Base-by-base conservation (phyloP, 2,329 filamentous ascomycete species). In the Beauveria varroae region DNA sequence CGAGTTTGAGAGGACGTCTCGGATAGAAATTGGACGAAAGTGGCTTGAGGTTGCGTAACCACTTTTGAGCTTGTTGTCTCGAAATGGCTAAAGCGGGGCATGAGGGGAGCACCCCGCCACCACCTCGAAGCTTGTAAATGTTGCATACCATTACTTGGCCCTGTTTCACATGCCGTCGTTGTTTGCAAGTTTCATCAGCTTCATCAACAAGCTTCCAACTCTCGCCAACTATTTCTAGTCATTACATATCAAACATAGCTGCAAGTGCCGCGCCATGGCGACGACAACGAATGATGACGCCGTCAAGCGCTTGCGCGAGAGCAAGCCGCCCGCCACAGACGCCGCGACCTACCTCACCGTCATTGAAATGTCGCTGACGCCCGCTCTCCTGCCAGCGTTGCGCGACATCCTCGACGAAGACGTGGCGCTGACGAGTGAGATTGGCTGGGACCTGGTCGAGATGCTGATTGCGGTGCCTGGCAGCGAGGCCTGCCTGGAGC, bases 391-490 rank as follows among this genome's bases (percentile, higher is more conserved):
- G 49, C 86, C 88, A 1, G 76, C 83, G 3, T 79, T 93, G 51
- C 83, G 91, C 66, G 80, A 87, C 24, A 84, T 90, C 41, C 78
- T 91, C 20, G 84, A 89, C 71, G 85, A 90, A 78, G 85, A 90
- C 78, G 78, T 80, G 10, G 79, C 83, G 62, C 77, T 93, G 61
- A 90, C 89, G 3, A 83, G 83, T 63, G 88, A 91, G 61, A 92
- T 93, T 67, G 90, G 90, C 55, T 95, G 90, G 90, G 90, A 95
- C 71, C 76, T 93, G 57, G 87, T 95, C 24, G 87, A 89, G 69
- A 84, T 91, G 68, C 81, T 95, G 5, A 79, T 92, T 26, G 80
- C 84, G 41, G 75, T 91, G 5, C 80, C 88, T 1, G 85, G 81
- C 14, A 87, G 86, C n/a, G 86, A 89, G 66, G 74, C 80, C 52